Evolutionary conservation across 2,329 filamentous ascomycete genomes (phyloP).

Genomic region (Macrophomina phaseolina): DNA sequence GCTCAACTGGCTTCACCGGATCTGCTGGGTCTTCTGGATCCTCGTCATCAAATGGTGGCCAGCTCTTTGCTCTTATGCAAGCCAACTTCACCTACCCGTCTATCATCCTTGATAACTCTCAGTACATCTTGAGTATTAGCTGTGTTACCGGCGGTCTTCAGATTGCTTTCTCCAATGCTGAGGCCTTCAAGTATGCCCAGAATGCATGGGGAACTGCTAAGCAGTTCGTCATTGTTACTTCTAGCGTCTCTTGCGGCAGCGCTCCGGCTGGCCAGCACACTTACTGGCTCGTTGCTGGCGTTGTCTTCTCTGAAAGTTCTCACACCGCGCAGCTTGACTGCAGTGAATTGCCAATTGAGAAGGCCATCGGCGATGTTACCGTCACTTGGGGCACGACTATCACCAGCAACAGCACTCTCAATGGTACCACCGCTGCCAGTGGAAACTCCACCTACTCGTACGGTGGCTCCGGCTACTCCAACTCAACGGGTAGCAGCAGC

Average conservation of each 20-base stretch:
- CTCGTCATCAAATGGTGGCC: neutral
- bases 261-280: neutral
- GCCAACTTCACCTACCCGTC: constrained; percentile 17
- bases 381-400: neutral
- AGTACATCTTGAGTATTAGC: neutral
- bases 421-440: neutral
- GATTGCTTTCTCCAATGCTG: neutral
- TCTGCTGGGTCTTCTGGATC: neutral
- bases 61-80: constrained; percentile 9
- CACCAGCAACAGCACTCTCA: neutral
- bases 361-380: neutral
- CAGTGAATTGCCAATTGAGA: neutral
- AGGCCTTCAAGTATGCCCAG: constrained; percentile 7
- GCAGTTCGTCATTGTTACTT: neutral
- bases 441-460: constrained; percentile 1
- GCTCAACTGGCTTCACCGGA: neutral
- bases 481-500: constrained; percentile 4
- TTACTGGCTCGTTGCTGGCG: constrained; percentile 5
- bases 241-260: constrained; percentile 1
- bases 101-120: constrained; percentile 12
- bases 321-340: neutral
- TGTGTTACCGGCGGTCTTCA: neutral
- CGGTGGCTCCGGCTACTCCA: neutral
- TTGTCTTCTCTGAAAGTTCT: neutral
- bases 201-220: constrained; percentile 4